A percentile compares a stretch with the other conserved stretches of the same genome.
These are phyloP conservation scores for Medicago arabica DNA, from an alignment of 306 rosid species.

Conservation along the genomic window DNA sequence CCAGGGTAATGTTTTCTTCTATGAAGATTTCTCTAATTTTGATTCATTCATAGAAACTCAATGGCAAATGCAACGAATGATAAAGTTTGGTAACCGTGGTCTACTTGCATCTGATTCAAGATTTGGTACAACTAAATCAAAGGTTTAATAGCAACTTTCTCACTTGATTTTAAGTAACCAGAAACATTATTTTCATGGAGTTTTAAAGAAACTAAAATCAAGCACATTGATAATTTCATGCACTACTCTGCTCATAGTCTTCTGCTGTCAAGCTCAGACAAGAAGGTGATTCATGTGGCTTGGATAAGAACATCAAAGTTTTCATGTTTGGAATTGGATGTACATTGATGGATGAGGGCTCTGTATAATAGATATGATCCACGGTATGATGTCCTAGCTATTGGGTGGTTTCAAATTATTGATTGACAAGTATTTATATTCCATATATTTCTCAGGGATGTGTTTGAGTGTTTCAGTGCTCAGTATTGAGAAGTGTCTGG, in stretches of 20 bases:
- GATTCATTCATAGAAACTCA: slow-evolving; percentile 78
- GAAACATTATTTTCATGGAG: slow-evolving; percentile 20
- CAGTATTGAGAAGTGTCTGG: slow-evolving; percentile 79
- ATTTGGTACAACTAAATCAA: slow-evolving; percentile 84
- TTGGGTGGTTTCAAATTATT: slow-evolving; percentile 58
- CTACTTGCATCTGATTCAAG: slow-evolving; percentile 87
- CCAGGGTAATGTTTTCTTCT: slow-evolving; percentile 74
- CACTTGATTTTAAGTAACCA: slow-evolving; percentile 34
- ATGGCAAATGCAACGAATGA: slow-evolving; percentile 97
- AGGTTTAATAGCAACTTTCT: slow-evolving; percentile 57
- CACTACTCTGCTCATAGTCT: slow-evolving; percentile 88
- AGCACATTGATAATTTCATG: slow-evolving; percentile 44
- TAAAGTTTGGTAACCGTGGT: slow-evolving; percentile 77
- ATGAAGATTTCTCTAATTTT: slow-evolving; percentile 78
- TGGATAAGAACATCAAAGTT: slow-evolving; percentile 81
- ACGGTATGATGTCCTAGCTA: slow-evolving; percentile 65
- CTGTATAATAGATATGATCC: slow-evolving; percentile 89
- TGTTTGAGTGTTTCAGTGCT: slow-evolving; percentile 86
- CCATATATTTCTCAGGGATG: slow-evolving; percentile 64
- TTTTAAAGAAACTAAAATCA: slow-evolving; percentile 45
- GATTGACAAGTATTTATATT: not conserved
- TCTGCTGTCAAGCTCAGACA: slow-evolving; percentile 86
- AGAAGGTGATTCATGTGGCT: slow-evolving; percentile 90
- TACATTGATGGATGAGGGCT: slow-evolving; percentile 95
- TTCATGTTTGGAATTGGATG: slow-evolving; percentile 61